Percentiles rank a stretch among this genome's conserved stretches.
These are phyloP conservation scores for Stachybotrys echinatus DNA, from an alignment of 2,329 filamentous ascomycete genomes.

Conservation along the genomic window DNA sequence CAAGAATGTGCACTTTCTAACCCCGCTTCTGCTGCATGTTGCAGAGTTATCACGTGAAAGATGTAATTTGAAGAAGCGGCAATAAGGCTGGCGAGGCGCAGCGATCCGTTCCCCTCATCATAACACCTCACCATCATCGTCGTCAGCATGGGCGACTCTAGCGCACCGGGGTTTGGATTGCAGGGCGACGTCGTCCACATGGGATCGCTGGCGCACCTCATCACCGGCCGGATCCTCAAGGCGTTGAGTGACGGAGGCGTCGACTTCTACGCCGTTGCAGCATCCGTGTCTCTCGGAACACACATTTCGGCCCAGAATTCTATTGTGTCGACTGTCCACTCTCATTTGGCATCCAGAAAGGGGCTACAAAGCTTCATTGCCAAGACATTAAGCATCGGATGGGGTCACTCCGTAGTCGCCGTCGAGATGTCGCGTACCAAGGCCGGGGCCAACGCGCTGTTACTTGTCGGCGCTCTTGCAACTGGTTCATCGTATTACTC, in stretches of 20 bases:
- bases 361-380: not conserved
- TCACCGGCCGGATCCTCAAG: not conserved
- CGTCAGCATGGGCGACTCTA: too few species aligned
- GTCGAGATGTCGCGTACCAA: not conserved
- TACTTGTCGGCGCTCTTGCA: not conserved
- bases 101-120: too few species aligned
- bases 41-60: too few species aligned
- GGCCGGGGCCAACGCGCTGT: not conserved
- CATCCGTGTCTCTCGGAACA: not conserved
- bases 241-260: not conserved
- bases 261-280: not conserved
- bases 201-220: not conserved
- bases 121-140: too few species aligned
- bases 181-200: not conserved
- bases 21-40: too few species aligned
- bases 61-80: too few species aligned
- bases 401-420: not conserved
- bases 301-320: not conserved
- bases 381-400: not conserved
- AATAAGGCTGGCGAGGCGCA: too few species aligned
- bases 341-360: not conserved
- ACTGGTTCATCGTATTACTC: not conserved
- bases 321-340: not conserved
- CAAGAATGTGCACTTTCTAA: too few species aligned
- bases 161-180: not conserved